Conservation (phyloP, 2,329 filamentous ascomycete genomes). For the Aspergillus ustus region DNA sequence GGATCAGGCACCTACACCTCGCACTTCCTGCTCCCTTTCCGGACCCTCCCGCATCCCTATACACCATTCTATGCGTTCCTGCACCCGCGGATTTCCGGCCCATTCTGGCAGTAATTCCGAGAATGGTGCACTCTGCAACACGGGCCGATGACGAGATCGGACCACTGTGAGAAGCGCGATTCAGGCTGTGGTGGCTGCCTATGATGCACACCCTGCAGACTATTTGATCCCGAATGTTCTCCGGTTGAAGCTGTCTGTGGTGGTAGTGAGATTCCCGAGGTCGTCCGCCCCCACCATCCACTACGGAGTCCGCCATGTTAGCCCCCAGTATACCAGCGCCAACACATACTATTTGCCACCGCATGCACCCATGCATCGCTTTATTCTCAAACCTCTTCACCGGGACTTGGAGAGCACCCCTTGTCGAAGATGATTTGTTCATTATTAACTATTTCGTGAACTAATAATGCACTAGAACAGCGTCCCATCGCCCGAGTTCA, state of each 20-base stretch:
- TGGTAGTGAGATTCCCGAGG: neutral
- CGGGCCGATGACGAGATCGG: neutral
- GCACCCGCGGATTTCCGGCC: neutral
- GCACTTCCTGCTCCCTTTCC: neutral
- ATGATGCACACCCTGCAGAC: neutral
- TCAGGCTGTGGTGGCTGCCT: neutral
- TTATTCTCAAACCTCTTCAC: neutral
- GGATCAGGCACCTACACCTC: neutral
- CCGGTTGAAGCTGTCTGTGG: neutral
- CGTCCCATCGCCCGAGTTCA: conserved; percentile 47
- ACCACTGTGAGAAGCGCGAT: neutral
- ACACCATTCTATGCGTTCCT: too few species aligned
- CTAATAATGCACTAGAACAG: conserved; percentile 35
- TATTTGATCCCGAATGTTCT: neutral
- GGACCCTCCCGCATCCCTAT: neutral
- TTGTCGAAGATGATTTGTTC: neutral
- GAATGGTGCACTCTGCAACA: neutral
- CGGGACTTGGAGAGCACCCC: neutral
- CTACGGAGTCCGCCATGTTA: neutral
- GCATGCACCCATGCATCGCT: neutral
- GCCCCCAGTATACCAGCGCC: neutral
- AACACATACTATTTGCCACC: neutral
- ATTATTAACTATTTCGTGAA: neutral
- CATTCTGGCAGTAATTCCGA: neutral
- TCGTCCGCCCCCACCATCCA: neutral